Base-by-base conservation (phyloP, 2,329 filamentous ascomycete genomes). In the Onygenales sp. region DNA sequence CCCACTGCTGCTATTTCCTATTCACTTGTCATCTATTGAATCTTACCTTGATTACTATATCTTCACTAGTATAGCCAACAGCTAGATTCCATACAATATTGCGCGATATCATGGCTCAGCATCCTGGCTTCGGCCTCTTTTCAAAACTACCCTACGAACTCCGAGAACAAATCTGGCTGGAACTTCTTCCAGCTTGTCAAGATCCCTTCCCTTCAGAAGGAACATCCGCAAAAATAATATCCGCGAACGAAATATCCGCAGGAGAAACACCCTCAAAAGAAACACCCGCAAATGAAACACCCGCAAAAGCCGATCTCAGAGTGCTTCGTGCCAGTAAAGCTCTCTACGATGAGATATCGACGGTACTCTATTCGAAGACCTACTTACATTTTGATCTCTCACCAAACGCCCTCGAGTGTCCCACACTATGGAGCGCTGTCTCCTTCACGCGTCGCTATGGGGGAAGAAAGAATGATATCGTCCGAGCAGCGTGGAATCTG, bases 221-320 rank as follows among this genome's bases (percentile, higher is more conserved):
- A 17, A 75, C 52, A 67, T 42, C 31, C n/a, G 42, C 21, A 27
- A 27, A 27, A 27, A 4, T 3, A 27, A 27, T 5, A 27, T 27
- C 21, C 21, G 4, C 21, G 3, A 27, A 3, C 3, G 21, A 27
- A 27, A 27, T 5, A 27, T 5, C 21, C 21, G 21, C 21, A 27
- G 4, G 4, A 1, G 21, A 27, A 27, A 27, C 21, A 27, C 21
- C 21, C 21, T 3, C 21, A 27, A 27, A 27, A 27, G 21, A 27
- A 27, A 27, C 21, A 27, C 21, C 21, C 21, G 21, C 21, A 27
- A 27, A 27, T 3, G 21, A 27, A 27, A 4, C 21, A 3, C 21
- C 21, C 21, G 3, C n/a, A 36, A 44, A 49, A 49, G 33, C 45
- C 44, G 50, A 55, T 21, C 50, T 55, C 39, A 6, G 44, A 34